Evolutionary conservation across 2,329 filamentous ascomycete species (phyloP).

Genomic region (Hyphodiscus sp.): DNA sequence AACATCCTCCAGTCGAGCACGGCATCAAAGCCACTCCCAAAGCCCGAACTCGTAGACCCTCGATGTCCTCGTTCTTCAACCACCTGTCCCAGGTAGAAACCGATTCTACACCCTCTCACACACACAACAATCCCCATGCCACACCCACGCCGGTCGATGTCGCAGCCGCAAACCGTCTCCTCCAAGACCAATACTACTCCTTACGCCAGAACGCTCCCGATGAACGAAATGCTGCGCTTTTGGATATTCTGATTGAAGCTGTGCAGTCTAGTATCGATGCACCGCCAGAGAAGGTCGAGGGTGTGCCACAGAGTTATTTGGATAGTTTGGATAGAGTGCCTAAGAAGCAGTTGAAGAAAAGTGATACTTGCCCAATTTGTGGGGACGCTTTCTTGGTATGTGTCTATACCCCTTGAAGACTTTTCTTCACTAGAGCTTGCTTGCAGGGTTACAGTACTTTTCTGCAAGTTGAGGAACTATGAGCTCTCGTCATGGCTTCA

Average conservation of each 20-base stretch:
- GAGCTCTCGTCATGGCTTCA: too few species aligned
- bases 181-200: constrained; percentile 53
- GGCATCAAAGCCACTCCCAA: constrained; percentile 44
- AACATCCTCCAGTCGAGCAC: constrained; percentile 50
- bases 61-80: constrained; percentile 59
- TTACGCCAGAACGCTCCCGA: constrained; percentile 39
- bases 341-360: constrained; percentile 39
- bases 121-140: constrained; percentile 47
- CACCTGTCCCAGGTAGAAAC: constrained; percentile 39
- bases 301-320: constrained; percentile 53
- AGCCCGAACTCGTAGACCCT: constrained; percentile 43
- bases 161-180: constrained; percentile 49
- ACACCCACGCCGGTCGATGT: constrained; percentile 55
- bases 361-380: constrained; percentile 57
- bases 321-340: constrained; percentile 53
- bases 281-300: constrained; percentile 45
- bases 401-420: too few species aligned
- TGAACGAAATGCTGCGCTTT: constrained; percentile 37
- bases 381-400: constrained; percentile 46
- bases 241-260: constrained; percentile 44
- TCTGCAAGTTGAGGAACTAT: too few species aligned
- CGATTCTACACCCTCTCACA: constrained; percentile 18
- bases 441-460: too few species aligned
- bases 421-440: too few species aligned
- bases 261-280: neutral